Evolutionary conservation across 495 filamentous ascomycete species (phyloP).

Genomic region (Penicillium waksmanii): DNA sequence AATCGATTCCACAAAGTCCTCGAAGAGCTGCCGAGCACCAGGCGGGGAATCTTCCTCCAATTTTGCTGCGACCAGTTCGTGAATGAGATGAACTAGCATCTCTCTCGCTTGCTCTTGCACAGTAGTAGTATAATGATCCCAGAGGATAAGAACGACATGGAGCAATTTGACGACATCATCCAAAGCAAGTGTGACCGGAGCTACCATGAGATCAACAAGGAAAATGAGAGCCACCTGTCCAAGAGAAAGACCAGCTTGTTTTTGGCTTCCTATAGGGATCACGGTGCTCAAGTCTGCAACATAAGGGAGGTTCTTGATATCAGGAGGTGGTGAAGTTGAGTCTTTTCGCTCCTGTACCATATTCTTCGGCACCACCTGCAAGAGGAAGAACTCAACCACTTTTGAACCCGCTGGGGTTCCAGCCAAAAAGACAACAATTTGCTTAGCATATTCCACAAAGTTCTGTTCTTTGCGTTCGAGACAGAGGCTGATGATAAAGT

Average conservation of each 20-base stretch:
- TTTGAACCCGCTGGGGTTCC: conserved; percentile 89
- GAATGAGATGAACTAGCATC: conserved; percentile 97
- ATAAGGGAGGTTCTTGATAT: conserved; percentile 78
- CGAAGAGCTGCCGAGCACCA: conserved; percentile 72
- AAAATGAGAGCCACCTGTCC: conserved; percentile 93
- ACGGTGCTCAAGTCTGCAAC: conserved; percentile 81
- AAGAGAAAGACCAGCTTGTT: conserved; percentile 86
- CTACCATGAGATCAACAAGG: conserved; percentile 94
- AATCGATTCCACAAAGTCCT: conserved; percentile 89
- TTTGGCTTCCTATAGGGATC: conserved; percentile 77
- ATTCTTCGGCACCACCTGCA: conserved; percentile 85
- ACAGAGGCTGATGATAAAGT: conserved; percentile 94
- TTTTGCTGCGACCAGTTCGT: conserved; percentile 91
- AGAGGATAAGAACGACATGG: conserved; percentile 89
- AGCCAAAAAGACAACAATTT: conserved; percentile 93
- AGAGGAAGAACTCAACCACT: conserved; percentile 89
- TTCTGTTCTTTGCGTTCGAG: conserved; percentile 94
- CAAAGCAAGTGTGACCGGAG: conserved; percentile 74
- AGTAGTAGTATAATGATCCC: conserved; percentile 94
- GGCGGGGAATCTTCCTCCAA: conserved; percentile 72
- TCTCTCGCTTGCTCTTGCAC: conserved; percentile 96
- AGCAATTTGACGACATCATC: conserved; percentile 83
- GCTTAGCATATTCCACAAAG: conserved; percentile 96
- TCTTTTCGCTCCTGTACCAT: conserved; percentile 90
- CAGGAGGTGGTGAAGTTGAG: conserved; percentile 69